Evolutionary conservation across 306 rosid species (phyloP).

Genomic region (Cucurbita ficifolia): DNA sequence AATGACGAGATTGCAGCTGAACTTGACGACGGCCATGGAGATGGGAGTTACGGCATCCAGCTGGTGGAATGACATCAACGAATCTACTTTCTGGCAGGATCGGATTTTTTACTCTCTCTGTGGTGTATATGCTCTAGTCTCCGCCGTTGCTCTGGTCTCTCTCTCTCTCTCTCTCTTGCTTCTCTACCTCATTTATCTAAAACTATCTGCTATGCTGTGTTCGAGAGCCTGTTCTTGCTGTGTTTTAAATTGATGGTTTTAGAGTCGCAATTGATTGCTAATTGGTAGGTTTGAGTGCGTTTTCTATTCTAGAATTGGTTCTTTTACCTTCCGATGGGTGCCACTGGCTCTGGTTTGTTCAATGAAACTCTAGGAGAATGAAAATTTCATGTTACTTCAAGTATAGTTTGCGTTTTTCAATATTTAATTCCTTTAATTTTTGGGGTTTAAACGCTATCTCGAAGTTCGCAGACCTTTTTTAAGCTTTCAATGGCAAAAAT

Average conservation of each 20-base stretch:
- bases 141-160: slow-evolving; percentile 61
- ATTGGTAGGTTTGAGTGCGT: background rate
- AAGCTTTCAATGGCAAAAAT: background rate
- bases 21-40: slow-evolving; percentile 21
- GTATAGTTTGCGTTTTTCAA: background rate
- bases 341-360: background rate
- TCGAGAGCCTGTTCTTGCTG: background rate
- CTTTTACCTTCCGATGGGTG: background rate
- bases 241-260: background rate
- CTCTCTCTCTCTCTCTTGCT: slow-evolving; percentile 5
- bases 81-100: slow-evolving; percentile 35
- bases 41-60: slow-evolving; percentile 11
- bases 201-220: background rate
- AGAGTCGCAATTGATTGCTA: background rate
- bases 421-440: background rate
- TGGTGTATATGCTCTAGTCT: slow-evolving; percentile 65
- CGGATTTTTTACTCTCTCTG: slow-evolving; percentile 59
- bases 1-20: slow-evolving; percentile 40
- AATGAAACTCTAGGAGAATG: background rate
- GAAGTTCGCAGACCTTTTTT: background rate
- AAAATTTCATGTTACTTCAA: background rate
- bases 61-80: slow-evolving; percentile 58
- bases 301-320: background rate
- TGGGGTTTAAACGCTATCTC: background rate
- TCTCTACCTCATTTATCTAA: background rate